phyloP scores from a whole-genome alignment of 441 rosid species.

The Viola pubescens region DNA sequence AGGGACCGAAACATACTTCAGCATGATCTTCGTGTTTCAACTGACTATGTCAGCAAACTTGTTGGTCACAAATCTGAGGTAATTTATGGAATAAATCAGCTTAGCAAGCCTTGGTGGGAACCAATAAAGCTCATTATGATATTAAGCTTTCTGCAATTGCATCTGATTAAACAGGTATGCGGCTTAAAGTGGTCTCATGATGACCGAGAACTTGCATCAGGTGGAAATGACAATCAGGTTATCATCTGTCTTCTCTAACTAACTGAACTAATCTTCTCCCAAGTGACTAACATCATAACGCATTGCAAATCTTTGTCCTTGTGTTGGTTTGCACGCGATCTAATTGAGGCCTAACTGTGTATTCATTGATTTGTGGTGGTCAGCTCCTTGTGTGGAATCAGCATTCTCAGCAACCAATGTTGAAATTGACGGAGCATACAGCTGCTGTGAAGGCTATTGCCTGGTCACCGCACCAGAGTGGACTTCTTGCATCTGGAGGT shows the following conservation, averaged over 20 bases:
- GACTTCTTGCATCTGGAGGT: slow-evolving; percentile 94
- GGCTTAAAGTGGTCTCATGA: slow-evolving; percentile 98
- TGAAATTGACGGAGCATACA: slow-evolving; percentile 81
- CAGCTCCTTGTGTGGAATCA: slow-evolving; percentile 96
- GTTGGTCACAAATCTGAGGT: slow-evolving; percentile 96
- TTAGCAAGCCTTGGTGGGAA: neutral
- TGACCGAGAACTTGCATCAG: slow-evolving; percentile 96
- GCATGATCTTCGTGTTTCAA: slow-evolving; percentile 85
- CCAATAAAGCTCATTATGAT: neutral
- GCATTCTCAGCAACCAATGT: slow-evolving; percentile 74
- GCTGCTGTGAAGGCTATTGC: slow-evolving; percentile 98
- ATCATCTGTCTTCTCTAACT: neutral
- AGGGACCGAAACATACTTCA: slow-evolving; percentile 90
- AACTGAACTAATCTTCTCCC: too few species aligned
- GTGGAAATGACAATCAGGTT: slow-evolving; percentile 97
- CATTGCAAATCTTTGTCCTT: too few species aligned
- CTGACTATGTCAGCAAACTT: slow-evolving; percentile 63
- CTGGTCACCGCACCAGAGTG: slow-evolving; percentile 97
- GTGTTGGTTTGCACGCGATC: neutral
- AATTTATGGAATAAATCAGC: neutral
- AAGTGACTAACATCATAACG: too few species aligned
- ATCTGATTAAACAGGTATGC: slow-evolving; percentile 40
- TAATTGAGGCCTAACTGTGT: neutral
- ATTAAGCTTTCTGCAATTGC: neutral
- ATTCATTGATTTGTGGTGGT: slow-evolving; percentile 2